Evolutionary conservation across 305 asterid genomes (phyloP).

Genomic region (Fraxinus dipetala): DNA sequence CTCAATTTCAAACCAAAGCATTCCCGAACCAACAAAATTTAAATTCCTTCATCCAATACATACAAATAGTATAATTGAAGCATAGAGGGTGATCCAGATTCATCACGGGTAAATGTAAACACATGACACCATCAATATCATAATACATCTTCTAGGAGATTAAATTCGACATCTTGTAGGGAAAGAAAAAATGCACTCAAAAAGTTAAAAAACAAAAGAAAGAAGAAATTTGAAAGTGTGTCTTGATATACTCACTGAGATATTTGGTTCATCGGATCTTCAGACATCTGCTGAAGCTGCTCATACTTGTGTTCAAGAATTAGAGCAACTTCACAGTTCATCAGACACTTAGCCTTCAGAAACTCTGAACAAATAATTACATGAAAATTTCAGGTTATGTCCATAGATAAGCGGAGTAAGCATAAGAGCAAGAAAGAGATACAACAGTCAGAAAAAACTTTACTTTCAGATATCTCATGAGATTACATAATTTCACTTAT

Average conservation of each 20-base stretch:
- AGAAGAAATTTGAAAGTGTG: neutral
- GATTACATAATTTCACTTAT: neutral
- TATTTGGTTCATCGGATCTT: conserved; percentile 81
- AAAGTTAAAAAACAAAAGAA: neutral
- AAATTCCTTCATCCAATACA: neutral
- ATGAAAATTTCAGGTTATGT: neutral
- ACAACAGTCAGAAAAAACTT: neutral
- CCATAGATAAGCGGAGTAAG: neutral
- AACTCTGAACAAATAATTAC: conserved; percentile 46
- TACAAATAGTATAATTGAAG: neutral
- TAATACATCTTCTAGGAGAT: neutral
- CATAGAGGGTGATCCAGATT: neutral
- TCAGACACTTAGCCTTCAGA: conserved; percentile 88
- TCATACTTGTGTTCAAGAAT: conserved; percentile 87
- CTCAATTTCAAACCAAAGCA: neutral
- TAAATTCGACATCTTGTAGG: neutral
- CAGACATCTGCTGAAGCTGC: conserved; percentile 92
- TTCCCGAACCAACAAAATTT: neutral
- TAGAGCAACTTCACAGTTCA: conserved; percentile 90
- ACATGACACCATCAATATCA: neutral
- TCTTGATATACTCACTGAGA: conserved; percentile 61
- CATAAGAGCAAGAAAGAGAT: neutral
- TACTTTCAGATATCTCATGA: neutral
- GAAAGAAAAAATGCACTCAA: neutral
- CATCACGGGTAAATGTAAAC: neutral